A percentile compares a stretch with the other conserved stretches of the same genome.
These are phyloP conservation scores for Cyclotella sp. DNA, from an alignment of 108 stramenopile genomes.

Conservation along the genomic window DNA sequence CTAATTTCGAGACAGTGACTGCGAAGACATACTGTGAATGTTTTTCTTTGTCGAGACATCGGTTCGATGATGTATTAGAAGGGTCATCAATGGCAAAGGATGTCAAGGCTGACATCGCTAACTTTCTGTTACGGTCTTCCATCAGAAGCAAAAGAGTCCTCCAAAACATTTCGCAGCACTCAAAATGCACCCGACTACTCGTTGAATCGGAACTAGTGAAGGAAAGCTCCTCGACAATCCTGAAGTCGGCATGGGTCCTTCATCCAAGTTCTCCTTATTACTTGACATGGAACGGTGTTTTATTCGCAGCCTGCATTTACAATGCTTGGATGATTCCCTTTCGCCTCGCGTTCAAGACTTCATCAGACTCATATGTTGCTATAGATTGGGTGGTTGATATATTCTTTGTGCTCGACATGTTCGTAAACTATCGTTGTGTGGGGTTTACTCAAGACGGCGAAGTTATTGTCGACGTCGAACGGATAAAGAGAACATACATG, in stretches of 20 bases:
- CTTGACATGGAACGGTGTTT: slow-evolving; percentile 44
- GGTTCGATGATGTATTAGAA: slow-evolving; percentile 50
- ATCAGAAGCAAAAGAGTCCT: slow-evolving; percentile 27
- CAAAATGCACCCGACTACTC: slow-evolving; percentile 33
- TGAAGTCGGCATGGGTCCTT: slow-evolving; percentile 13
- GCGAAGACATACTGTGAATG: slow-evolving; percentile 58
- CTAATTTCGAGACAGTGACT: slow-evolving; percentile 44
- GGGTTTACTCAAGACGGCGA: slow-evolving; percentile 54
- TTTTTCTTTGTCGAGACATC: slow-evolving; percentile 50
- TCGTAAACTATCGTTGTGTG: slow-evolving; percentile 40
- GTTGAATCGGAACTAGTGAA: background rate
- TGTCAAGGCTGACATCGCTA: slow-evolving; percentile 15
- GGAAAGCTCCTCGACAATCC: background rate
- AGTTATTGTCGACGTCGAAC: slow-evolving; percentile 35
- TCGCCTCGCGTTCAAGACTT: slow-evolving; percentile 42
- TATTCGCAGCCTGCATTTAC: slow-evolving; percentile 47
- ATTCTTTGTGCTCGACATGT: slow-evolving; percentile 45
- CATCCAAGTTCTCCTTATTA: slow-evolving; percentile 38
- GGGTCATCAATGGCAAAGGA: slow-evolving; percentile 11
- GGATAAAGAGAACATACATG: slow-evolving; percentile 44
- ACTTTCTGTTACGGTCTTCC: slow-evolving; percentile 16
- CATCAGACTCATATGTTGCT: background rate
- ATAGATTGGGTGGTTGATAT: slow-evolving; percentile 56
- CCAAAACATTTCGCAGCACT: slow-evolving; percentile 29
- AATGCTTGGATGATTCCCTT: slow-evolving; percentile 54